A percentile compares a stretch with the other conserved stretches of the same genome.
Conservation (phyloP, 306 rosid species). For the Ceratonia siliqua region DNA sequence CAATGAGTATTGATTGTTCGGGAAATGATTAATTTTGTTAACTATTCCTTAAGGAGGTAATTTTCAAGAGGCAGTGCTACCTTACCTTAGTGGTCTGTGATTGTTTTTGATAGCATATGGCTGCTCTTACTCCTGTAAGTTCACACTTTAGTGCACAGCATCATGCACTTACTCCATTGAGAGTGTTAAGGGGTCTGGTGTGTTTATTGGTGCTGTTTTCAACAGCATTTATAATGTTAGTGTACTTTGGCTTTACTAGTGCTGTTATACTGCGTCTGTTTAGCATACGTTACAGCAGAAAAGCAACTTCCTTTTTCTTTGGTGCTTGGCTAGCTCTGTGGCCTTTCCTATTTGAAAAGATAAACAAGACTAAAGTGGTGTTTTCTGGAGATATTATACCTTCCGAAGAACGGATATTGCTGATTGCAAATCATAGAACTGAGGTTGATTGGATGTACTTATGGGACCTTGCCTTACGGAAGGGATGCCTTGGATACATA, state of each 20-base stretch:
- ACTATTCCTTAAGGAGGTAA: constrained; percentile 29
- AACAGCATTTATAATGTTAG: constrained; percentile 72
- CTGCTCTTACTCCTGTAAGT: constrained; percentile 37
- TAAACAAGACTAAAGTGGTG: constrained; percentile 69
- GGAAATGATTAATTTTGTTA: not conserved
- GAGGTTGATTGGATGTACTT: constrained; percentile 92
- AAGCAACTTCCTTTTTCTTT: constrained; percentile 63
- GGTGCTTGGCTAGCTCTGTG: constrained; percentile 86
- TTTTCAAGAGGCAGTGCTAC: constrained; percentile 33
- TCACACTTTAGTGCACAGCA: constrained; percentile 32
- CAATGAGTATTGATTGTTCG: not conserved
- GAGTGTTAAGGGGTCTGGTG: constrained; percentile 58
- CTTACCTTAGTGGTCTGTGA: constrained; percentile 5
- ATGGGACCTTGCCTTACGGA: constrained; percentile 84
- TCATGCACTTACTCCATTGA: constrained; percentile 45
- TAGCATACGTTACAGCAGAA: constrained; percentile 68
- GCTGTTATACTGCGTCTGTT: constrained; percentile 59
- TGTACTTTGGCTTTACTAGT: constrained; percentile 56
- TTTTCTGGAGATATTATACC: constrained; percentile 71
- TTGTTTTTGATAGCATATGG: constrained; percentile 51
- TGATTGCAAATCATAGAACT: constrained; percentile 81
- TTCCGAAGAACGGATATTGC: constrained; percentile 54
- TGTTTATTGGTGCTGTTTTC: constrained; percentile 65
- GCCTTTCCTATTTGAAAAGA: constrained; percentile 83
- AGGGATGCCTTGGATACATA: constrained; percentile 67